Conservation (phyloP, 2,329 filamentous ascomycete species). For the Colletotrichum cordylinicola region DNA sequence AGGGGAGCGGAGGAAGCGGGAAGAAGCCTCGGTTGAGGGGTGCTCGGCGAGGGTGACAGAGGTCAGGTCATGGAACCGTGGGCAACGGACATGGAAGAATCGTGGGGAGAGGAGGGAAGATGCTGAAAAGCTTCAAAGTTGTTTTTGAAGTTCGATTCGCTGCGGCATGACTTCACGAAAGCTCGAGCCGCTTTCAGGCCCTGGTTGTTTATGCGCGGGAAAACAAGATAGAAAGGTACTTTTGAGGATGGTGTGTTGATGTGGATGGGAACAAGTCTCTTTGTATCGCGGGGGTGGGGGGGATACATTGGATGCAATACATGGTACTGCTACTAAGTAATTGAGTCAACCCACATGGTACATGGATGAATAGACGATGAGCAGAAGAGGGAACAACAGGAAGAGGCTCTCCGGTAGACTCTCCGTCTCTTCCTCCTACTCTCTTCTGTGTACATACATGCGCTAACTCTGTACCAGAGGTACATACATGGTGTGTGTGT, state of each 20-base stretch:
- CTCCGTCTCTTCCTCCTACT: neutral
- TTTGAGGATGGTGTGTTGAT: neutral
- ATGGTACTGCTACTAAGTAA: neutral
- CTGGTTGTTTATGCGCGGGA: neutral
- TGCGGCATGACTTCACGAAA: constrained; percentile 13
- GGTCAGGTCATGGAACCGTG: neutral
- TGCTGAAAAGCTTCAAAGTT: constrained; percentile 11
- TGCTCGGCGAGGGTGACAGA: neutral
- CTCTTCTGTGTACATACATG: neutral
- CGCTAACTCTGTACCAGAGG: neutral
- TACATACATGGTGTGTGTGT: neutral
- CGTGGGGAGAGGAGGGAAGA: neutral
- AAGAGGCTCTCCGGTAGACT: neutral
- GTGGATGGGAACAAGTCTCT: neutral
- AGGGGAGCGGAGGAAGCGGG: neutral
- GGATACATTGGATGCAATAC: neutral
- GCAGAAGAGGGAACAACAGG: neutral
- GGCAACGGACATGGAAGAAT: neutral
- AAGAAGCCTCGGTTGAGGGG: neutral
- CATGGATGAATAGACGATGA: neutral
- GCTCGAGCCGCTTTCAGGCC: constrained; percentile 19
- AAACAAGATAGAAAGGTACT: neutral
- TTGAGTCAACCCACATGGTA: neutral
- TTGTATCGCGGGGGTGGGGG: constrained; percentile 16
- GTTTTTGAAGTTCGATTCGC: neutral